These are phyloP conservation scores for Tanacetum coccineum DNA, from an alignment of 129 eudicot genomes.

Conservation along the genomic window DNA sequence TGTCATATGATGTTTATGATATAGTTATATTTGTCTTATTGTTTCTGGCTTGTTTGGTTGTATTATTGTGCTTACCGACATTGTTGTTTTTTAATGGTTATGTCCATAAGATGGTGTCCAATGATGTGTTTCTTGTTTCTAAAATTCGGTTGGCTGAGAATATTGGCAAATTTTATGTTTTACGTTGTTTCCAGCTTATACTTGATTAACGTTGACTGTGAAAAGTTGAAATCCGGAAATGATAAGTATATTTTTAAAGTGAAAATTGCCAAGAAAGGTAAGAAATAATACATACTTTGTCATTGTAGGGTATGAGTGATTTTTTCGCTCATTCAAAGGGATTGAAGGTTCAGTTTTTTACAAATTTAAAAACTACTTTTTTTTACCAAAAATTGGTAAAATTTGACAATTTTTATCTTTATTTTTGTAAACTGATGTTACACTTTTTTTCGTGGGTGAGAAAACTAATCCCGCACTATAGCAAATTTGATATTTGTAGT, in stretches of 20 bases:
- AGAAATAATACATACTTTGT: background rate
- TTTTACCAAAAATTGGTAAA: too few species aligned
- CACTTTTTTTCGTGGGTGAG: too few species aligned
- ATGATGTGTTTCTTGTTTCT: background rate
- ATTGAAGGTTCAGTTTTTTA: too few species aligned
- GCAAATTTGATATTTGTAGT: too few species aligned
- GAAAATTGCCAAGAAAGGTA: too few species aligned
- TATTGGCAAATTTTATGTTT: background rate
- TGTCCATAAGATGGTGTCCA: conserved; percentile 13
- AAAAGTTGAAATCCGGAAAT: background rate
- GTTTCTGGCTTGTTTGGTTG: conserved; percentile 19
- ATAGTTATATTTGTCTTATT: conserved; percentile 26
- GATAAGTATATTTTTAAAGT: too few species aligned
- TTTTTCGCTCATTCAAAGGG: too few species aligned
- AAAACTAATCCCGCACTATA: too few species aligned
- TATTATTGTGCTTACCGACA: conserved; percentile 26
- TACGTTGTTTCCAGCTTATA: conserved; percentile 2
- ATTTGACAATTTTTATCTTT: too few species aligned
- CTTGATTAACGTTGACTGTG: background rate
- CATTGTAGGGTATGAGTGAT: too few species aligned
- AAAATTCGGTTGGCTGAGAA: background rate
- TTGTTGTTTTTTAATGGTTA: conserved; percentile 25
- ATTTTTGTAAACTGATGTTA: too few species aligned
- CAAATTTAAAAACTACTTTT: too few species aligned
- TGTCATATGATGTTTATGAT: conserved; percentile 15